phyloP scores from a whole-genome alignment of 2,329 filamentous ascomycete genomes.

The Davidsoniella australis region DNA sequence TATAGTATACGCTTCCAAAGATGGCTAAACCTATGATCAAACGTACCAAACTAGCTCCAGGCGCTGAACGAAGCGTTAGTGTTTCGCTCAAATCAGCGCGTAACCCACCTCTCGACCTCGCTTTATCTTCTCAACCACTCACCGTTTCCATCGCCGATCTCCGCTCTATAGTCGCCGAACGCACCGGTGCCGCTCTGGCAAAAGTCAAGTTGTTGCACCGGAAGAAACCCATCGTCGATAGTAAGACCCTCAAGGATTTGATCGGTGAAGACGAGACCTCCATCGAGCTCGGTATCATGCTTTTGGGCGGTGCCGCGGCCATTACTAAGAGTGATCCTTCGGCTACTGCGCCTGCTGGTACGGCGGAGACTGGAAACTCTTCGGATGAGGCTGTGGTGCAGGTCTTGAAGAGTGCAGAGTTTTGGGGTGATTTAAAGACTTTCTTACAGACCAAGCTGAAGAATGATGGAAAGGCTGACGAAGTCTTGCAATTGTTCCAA shows the following conservation, averaged over 20 bases:
- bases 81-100: slow-evolving; percentile 61
- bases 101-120: slow-evolving; percentile 52
- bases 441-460: slow-evolving; percentile 67
- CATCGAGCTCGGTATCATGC: slow-evolving; percentile 74
- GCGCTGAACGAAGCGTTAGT: slow-evolving; percentile 33
- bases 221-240: slow-evolving; percentile 70
- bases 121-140: slow-evolving; percentile 42
- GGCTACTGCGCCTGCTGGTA: slow-evolving; percentile 17
- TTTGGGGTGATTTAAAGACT: slow-evolving; percentile 72
- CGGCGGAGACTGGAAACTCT: slow-evolving; percentile 3
- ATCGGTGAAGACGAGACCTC: slow-evolving; percentile 34
- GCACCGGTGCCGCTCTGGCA: slow-evolving; percentile 46
- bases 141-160: slow-evolving; percentile 65
- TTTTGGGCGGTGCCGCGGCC: slow-evolving; percentile 51
- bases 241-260: slow-evolving; percentile 61
- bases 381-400: slow-evolving; percentile 29
- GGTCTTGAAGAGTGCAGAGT: slow-evolving; percentile 51
- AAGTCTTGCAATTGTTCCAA: slow-evolving; percentile 51
- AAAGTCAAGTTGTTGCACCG: slow-evolving; percentile 77
- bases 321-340: slow-evolving; percentile 20
- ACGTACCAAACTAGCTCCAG: slow-evolving; percentile 29
- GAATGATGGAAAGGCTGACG: slow-evolving; percentile 48
- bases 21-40: slow-evolving; percentile 41
- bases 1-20: slow-evolving; percentile 54
- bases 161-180: slow-evolving; percentile 49